Conservation (phyloP, 495 filamentous ascomycete genomes). For the Tuber brumale region DNA sequence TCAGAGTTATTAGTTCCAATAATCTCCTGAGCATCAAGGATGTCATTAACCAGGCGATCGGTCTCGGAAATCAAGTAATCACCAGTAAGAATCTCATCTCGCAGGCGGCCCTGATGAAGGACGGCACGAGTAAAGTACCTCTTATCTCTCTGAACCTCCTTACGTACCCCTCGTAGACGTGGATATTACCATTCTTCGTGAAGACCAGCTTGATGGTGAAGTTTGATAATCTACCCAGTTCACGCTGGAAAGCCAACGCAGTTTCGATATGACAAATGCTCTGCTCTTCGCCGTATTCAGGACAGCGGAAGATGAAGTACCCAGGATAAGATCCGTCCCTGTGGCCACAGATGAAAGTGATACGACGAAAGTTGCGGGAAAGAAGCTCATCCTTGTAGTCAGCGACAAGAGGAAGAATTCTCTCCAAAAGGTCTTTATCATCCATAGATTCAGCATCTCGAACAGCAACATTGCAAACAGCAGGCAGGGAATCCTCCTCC, state of each 20-base stretch:
- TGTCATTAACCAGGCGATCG: conserved; percentile 92
- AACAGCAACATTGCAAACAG: conserved; percentile 85
- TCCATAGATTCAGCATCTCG: conserved; percentile 81
- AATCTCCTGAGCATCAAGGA: conserved; percentile 93
- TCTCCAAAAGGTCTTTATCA: conserved; percentile 69
- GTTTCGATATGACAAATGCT: conserved; percentile 97
- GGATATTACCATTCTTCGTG: conserved; percentile 97
- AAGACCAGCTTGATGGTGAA: conserved; percentile 97
- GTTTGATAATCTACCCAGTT: conserved; percentile 85
- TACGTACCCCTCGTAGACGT: conserved; percentile 94
- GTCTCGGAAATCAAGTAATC: conserved; percentile 98
- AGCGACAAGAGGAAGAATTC: conserved; percentile 68
- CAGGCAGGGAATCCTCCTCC: conserved; percentile 67
- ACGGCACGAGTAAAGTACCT: conserved; percentile 96
- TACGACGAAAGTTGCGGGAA: conserved; percentile 69
- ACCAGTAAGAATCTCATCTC: conserved; percentile 92
- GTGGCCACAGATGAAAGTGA: conserved; percentile 95
- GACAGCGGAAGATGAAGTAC: conserved; percentile 96
- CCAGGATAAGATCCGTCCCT: conserved; percentile 91
- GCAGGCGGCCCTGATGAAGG: conserved; percentile 79
- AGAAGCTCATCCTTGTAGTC: conserved; percentile 78
- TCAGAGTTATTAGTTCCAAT: conserved; percentile 99
- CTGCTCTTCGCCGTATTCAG: conserved; percentile 77
- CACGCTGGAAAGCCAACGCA: conserved; percentile 94
- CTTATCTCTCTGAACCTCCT: conserved; percentile 89